Evolutionary conservation across 1,139 yeast genomes (phyloP).

Genomic region (Yamadazyma sp.): DNA sequence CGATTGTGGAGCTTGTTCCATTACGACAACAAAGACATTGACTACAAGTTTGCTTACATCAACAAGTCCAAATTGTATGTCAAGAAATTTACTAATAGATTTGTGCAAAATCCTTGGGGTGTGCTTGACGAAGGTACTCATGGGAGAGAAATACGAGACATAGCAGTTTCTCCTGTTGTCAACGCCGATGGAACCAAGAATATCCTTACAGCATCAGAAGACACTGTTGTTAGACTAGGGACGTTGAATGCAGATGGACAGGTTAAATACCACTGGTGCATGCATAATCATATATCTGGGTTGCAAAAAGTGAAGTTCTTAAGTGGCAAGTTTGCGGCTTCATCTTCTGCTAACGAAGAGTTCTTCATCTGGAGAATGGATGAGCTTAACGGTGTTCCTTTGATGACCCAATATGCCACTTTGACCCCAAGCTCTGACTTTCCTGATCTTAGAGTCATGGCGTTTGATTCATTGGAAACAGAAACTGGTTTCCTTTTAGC

Average conservation of each 20-base stretch:
- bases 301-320: conserved; percentile 73
- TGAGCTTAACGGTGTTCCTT: conserved; percentile 33
- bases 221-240: conserved; percentile 69
- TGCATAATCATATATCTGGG: conserved; percentile 85
- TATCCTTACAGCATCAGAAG: conserved; percentile 83
- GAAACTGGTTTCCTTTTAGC: conserved; percentile 51
- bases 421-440: conserved; percentile 50
- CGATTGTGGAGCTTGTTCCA: conserved; percentile 67
- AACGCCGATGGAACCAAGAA: conserved; percentile 26
- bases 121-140: conserved; percentile 64
- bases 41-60: conserved; percentile 48
- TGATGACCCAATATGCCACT: conserved; percentile 44
- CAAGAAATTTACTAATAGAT: conserved; percentile 24
- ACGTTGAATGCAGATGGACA: conserved; percentile 42
- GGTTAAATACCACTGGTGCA: conserved; percentile 54
- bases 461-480: conserved; percentile 53
- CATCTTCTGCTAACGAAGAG: conserved; percentile 92
- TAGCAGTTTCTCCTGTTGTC: conserved; percentile 43
- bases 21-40: conserved; percentile 8
- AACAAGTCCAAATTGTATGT: conserved; percentile 49
- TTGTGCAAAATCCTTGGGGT: conserved; percentile 23
- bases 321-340: conserved; percentile 40
- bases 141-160: conserved; percentile 82
- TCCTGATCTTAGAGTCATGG: conserved; percentile 90
- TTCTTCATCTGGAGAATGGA: conserved; percentile 72